These are phyloP conservation scores for Aspergillus piperis DNA, from an alignment of 2,329 filamentous ascomycete genomes.

Conservation along the genomic window DNA sequence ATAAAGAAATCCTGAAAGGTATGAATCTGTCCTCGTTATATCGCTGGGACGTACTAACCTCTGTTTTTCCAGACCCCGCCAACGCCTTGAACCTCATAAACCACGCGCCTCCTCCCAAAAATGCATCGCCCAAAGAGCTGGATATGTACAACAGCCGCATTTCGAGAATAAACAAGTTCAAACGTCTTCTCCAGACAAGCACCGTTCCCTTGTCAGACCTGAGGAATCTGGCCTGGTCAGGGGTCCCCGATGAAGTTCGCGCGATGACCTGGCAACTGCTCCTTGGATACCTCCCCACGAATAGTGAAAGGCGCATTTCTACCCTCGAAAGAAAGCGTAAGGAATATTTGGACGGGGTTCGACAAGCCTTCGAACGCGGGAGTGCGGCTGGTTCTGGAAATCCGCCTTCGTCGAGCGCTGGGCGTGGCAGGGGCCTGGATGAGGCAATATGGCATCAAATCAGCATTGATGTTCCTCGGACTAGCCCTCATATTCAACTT, in stretches of 20 bases:
- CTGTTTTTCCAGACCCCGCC: slow-evolving; percentile 62
- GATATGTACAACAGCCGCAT: slow-evolving; percentile 86
- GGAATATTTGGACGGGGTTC: slow-evolving; percentile 92
- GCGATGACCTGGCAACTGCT: slow-evolving; percentile 99
- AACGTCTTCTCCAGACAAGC: slow-evolving; percentile 88
- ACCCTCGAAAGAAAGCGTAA: slow-evolving; percentile 92
- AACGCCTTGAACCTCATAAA: slow-evolving; percentile 94
- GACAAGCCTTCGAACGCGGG: slow-evolving; percentile 63
- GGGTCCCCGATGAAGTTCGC: slow-evolving; percentile 89
- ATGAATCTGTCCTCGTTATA: neutral
- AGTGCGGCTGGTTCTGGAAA: slow-evolving; percentile 46
- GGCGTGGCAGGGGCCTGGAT: slow-evolving; percentile 75
- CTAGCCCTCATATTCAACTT: slow-evolving; percentile 91
- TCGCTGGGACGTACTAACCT: neutral
- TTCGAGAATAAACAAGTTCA: slow-evolving; percentile 97
- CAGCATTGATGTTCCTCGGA: slow-evolving; percentile 94
- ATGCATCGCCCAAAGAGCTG: slow-evolving; percentile 77
- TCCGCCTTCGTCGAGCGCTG: slow-evolving; percentile 45
- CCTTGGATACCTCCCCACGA: slow-evolving; percentile 94
- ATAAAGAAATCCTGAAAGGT: slow-evolving; percentile 90
- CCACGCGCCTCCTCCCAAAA: slow-evolving; percentile 72
- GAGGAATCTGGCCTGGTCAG: slow-evolving; percentile 86
- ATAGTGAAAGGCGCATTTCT: slow-evolving; percentile 84
- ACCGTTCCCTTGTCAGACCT: slow-evolving; percentile 84
- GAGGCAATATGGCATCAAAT: slow-evolving; percentile 99